Base-by-base conservation (phyloP, 2,329 filamentous ascomycete genomes). In the Colletotrichum plurivorum region DNA sequence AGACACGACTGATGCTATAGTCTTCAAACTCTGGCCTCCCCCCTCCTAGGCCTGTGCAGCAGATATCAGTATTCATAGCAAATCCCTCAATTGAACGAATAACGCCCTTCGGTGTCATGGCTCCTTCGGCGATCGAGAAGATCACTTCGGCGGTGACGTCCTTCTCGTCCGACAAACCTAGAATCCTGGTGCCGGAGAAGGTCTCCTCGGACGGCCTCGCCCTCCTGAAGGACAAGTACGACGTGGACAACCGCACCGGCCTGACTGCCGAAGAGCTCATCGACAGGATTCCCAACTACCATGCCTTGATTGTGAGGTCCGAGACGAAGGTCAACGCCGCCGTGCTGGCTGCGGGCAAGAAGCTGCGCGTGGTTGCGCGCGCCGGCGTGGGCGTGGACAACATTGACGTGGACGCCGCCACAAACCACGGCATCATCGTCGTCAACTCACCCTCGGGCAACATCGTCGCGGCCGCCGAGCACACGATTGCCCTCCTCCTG, bases 381-480 rank as follows among this genome's bases (percentile, higher is more conserved):
- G 93, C 93, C 13, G 93, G 93, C 13, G 93, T 95, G 1, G 93
- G 92, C 39, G 92, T 95, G 25, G 93, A 95, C 81, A 95, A 95
- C 80, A 93, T 96, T 56, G 87, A 95, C 76, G 90, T 95, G 0
- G 84, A 89, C 41, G 88, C 89, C 8, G 93, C 93, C 3, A 95
- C 93, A 0, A 84, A 87, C 46, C 84, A 90, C 62, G 93, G 93
- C 20, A 90, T 95, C 69, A 90, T 95, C 58, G 93, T 96, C 2
- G 90, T 95, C 63, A 96, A 95, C 78, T 92, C 89, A 27, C 93
- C 93, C 0, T 88, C 89, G 18, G 93, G 93, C 2, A 96, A 96
- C 76, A 94, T 95, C 73, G 88, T 92, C 66, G 93, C 93, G 0
- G 93, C 93, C 0, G 93, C 93, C 0, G 93, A 94, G 76, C 93